Evolutionary conservation across 805 yeast genomes (phyloP).

Genomic region (Tetrapisispora namnaoensis): DNA sequence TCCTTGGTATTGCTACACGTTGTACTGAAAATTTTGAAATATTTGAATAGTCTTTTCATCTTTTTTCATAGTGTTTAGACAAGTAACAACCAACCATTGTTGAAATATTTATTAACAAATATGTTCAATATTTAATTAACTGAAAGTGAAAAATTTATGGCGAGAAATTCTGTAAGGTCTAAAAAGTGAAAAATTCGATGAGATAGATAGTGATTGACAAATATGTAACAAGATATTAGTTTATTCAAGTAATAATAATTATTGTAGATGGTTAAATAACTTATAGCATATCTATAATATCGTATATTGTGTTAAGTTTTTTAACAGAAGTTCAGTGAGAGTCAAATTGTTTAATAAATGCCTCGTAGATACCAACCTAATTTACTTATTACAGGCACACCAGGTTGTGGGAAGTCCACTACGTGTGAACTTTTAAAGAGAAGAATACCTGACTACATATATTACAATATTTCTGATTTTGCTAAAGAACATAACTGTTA

Average conservation of each 20-base stretch:
- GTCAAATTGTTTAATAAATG: not conserved
- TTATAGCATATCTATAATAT: too few relatives aligned
- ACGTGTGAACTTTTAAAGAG: slow-evolving; percentile 24
- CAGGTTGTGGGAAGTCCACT: slow-evolving; percentile 41
- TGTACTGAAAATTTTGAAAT: too few relatives aligned
- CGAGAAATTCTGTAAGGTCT: not conserved
- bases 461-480: slow-evolving; percentile 63
- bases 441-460: slow-evolving; percentile 32
- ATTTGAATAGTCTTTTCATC: too few relatives aligned
- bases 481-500: slow-evolving; percentile 71
- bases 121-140: too few relatives aligned
- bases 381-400: slow-evolving; percentile 89
- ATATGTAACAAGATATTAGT: not conserved
- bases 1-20: too few relatives aligned
- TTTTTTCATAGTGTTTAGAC: too few relatives aligned
- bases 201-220: not conserved
- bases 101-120: too few relatives aligned
- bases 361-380: slow-evolving; percentile 42
- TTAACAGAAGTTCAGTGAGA: not conserved
- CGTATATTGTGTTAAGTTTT: too few relatives aligned
- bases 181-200: not conserved
- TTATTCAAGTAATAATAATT: too few relatives aligned
- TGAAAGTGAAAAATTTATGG: not conserved
- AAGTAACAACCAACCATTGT: too few relatives aligned
- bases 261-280: too few relatives aligned